Percentiles rank a stretch among this genome's conserved stretches.
Evolutionary conservation across 169 alveolate genomes (phyloP).

Genomic region (Eimeria falciformis): DNA sequence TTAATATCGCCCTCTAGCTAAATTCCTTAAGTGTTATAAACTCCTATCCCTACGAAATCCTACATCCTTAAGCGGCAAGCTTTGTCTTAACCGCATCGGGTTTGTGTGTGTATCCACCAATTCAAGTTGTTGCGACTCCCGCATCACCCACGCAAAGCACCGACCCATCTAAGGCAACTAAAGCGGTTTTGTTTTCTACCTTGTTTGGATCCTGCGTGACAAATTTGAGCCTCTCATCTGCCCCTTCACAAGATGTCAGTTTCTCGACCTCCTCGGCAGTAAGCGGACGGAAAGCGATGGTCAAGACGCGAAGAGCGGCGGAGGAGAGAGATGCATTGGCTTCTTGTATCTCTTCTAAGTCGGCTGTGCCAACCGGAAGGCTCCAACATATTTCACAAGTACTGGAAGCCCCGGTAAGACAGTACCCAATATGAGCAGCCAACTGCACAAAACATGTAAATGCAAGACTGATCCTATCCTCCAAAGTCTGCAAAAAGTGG

Average conservation of each 20-base stretch:
- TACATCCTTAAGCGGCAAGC: too few relatives aligned
- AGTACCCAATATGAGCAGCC: constrained; percentile 60
- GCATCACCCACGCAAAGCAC: too few relatives aligned
- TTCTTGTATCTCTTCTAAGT: constrained; percentile 67
- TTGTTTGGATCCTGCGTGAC: constrained; percentile 75
- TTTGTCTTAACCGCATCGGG: too few relatives aligned
- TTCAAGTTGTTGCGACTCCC: too few relatives aligned
- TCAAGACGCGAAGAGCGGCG: constrained; percentile 91
- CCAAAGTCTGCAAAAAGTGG: too few relatives aligned
- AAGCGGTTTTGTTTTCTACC: too few relatives aligned
- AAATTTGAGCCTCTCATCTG: constrained; percentile 88
- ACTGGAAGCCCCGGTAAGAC: constrained; percentile 66
- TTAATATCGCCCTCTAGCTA: too few relatives aligned
- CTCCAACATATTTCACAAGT: constrained; percentile 66
- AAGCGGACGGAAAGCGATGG: constrained; percentile 89
- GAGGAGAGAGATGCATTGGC: constrained; percentile 84
- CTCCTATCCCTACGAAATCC: too few relatives aligned
- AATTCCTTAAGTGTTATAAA: too few relatives aligned
- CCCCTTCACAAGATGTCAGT: constrained; percentile 84
- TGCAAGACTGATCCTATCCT: neutral
- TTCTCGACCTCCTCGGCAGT: constrained; percentile 79
- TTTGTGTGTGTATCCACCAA: too few relatives aligned
- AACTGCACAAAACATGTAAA: too few relatives aligned
- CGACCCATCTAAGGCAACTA: too few relatives aligned
- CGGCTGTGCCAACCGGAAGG: constrained; percentile 37